These are phyloP conservation scores for Actinomucor elegans DNA, from an alignment of 371 early-diverging fungal genomes.

Conservation along the genomic window DNA sequence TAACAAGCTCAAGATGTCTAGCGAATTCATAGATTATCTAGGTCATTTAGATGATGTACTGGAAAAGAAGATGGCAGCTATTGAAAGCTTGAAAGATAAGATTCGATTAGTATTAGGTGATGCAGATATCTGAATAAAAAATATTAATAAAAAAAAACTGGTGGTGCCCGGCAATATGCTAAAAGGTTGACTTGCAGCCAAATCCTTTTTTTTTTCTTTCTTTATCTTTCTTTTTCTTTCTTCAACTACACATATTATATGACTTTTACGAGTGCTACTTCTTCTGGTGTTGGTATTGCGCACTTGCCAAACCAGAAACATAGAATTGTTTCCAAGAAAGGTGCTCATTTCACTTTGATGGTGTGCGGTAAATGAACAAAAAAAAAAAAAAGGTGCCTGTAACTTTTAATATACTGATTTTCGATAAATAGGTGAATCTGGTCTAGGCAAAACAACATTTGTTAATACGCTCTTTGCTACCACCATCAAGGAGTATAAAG, in stretches of 20 bases:
- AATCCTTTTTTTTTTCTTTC: background rate
- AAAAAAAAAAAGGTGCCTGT: slow-evolving; percentile 31
- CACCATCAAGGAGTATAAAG: slow-evolving; percentile 81
- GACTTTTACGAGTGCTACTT: slow-evolving; percentile 33
- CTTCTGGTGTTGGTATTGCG: slow-evolving; percentile 87
- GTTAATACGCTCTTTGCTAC: slow-evolving; percentile 89
- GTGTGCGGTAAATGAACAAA: slow-evolving; percentile 87
- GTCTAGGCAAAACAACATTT: slow-evolving; percentile 87
- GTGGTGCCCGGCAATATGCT: too few relatives aligned
- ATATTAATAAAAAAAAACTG: background rate
- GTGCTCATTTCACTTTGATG: slow-evolving; percentile 94
- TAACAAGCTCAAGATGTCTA: slow-evolving; percentile 25
- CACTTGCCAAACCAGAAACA: slow-evolving; percentile 95
- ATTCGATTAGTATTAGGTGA: slow-evolving; percentile 21
- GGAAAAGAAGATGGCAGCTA: slow-evolving; percentile 48
- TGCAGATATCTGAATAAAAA: slow-evolving; percentile 1
- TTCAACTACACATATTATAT: too few relatives aligned
- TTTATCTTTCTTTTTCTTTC: background rate
- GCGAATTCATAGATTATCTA: slow-evolving; percentile 47
- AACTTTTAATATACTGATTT: slow-evolving; percentile 63
- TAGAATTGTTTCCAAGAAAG: slow-evolving; percentile 91
- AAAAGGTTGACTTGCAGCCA: too few relatives aligned
- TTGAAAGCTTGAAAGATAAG: slow-evolving; percentile 41
- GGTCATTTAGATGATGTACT: slow-evolving; percentile 52
- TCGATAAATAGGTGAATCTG: slow-evolving; percentile 44